Evolutionary conservation across 208 protist species (phyloP).

Genomic region (Leishmania mexicana): DNA sequence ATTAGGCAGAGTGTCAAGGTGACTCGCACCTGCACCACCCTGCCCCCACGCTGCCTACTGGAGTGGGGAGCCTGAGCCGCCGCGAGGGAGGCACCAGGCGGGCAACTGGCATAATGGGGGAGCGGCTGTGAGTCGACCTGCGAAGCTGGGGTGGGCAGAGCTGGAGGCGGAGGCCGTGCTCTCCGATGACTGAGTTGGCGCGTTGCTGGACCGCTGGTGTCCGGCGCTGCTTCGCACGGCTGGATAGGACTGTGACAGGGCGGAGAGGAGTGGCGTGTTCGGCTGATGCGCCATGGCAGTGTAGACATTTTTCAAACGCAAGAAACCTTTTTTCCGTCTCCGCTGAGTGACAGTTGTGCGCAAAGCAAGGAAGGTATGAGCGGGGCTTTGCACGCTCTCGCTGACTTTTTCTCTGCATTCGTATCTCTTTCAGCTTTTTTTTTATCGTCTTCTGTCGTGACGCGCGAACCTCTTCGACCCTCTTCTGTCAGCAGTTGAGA

Average conservation of each 20-base stretch:
- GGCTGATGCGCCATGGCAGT: neutral
- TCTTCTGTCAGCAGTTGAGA: neutral
- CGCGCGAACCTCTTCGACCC: neutral
- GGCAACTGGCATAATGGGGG: neutral
- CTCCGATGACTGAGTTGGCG: neutral
- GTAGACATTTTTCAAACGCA: neutral
- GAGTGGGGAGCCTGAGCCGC: neutral
- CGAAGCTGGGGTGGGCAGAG: neutral
- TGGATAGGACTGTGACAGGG: neutral
- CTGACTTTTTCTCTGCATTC: neutral
- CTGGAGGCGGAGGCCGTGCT: neutral
- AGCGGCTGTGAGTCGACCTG: conserved; percentile 1
- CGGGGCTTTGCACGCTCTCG: neutral
- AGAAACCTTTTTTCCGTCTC: neutral
- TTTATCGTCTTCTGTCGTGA: neutral
- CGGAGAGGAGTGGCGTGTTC: neutral
- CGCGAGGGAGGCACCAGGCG: neutral
- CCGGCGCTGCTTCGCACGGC: neutral
- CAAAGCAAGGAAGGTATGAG: neutral
- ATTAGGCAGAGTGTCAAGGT: neutral
- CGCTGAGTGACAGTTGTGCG: neutral
- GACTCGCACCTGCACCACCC: neutral
- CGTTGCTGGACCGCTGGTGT: neutral
- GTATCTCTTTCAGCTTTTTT: conserved; percentile 3
- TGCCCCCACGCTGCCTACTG: neutral